Percentiles rank a stretch among this genome's conserved stretches.
These are phyloP conservation scores for Alternaria sp. DNA, from an alignment of 2,329 filamentous ascomycete species.

Conservation along the genomic window DNA sequence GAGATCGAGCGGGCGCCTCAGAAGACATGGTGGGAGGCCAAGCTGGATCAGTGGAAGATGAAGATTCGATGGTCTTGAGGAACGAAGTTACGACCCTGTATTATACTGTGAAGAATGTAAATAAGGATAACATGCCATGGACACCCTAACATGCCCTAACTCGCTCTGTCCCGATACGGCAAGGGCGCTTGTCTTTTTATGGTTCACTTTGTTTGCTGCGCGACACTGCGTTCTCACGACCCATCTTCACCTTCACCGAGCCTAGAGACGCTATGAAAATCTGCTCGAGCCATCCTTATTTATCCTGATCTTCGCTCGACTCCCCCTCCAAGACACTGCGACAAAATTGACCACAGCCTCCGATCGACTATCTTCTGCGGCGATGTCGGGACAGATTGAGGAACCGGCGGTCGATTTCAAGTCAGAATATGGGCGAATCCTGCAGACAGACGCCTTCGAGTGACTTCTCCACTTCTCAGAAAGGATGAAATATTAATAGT, in stretches of 20 bases:
- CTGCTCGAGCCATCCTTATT: background rate
- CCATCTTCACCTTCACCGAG: background rate
- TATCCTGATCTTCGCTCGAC: background rate
- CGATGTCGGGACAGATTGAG: background rate
- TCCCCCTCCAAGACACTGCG: background rate
- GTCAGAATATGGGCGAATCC: background rate
- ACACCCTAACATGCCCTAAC: too few species aligned
- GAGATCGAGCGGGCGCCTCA: conserved; percentile 46
- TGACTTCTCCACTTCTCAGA: background rate
- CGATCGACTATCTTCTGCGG: background rate
- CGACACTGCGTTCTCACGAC: background rate
- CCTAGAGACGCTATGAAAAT: background rate
- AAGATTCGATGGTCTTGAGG: conserved; percentile 43
- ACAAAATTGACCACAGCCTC: background rate
- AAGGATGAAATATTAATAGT: background rate
- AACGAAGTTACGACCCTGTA: conserved; percentile 1
- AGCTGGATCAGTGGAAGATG: conserved; percentile 47
- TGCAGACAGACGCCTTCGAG: background rate
- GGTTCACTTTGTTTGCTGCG: background rate
- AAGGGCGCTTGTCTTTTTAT: background rate
- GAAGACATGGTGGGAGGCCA: conserved; percentile 45
- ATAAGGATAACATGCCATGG: background rate
- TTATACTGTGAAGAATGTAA: conserved; percentile 6
- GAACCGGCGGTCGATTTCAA: background rate
- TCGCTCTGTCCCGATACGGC: background rate